A percentile compares a stretch with the other conserved stretches of the same genome.
Conservation (phyloP, 2,329 filamentous ascomycete genomes). For the Xylaria polymorpha region DNA sequence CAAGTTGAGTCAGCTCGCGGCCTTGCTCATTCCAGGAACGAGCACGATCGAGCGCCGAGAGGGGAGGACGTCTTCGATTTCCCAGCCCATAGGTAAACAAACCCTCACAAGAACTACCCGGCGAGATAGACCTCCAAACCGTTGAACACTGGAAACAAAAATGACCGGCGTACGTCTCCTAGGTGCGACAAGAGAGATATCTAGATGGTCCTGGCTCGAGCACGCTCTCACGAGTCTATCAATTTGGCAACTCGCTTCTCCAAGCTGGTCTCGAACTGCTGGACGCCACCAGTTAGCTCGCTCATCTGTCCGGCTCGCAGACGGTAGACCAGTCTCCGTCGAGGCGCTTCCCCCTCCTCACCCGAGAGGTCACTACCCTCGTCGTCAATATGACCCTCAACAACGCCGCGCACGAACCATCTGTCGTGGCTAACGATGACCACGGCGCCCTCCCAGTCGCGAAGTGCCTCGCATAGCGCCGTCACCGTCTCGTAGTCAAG, state of each 20-base stretch:
- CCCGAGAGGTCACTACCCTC: constrained; percentile 55
- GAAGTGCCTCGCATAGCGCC: constrained; percentile 74
- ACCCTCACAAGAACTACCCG: constrained; percentile 2
- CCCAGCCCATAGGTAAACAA: constrained; percentile 8
- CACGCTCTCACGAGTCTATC: constrained; percentile 31
- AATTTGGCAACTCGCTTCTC: constrained; percentile 45
- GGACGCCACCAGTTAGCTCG: constrained; percentile 68
- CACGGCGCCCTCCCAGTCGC: constrained; percentile 77
- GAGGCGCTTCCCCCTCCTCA: constrained; percentile 57
- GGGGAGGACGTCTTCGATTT: neutral
- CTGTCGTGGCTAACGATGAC: constrained; percentile 84
- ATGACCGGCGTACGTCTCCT: neutral
- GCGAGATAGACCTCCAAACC: neutral
- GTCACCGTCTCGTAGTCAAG: constrained; percentile 84
- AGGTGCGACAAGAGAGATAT: neutral
- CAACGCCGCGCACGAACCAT: constrained; percentile 79
- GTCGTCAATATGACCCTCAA: constrained; percentile 68
- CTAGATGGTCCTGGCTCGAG: no score
- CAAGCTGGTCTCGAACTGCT: constrained; percentile 64
- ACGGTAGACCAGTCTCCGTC: constrained; percentile 69
- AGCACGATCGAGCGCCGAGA: neutral
- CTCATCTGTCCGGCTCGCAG: constrained; percentile 68
- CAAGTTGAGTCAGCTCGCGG: neutral
- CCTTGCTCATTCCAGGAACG: neutral
- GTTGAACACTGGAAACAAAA: neutral